Evolutionary conservation across 2,329 filamentous ascomycete species (phyloP).

Genomic region (Calonectria naviculata): DNA sequence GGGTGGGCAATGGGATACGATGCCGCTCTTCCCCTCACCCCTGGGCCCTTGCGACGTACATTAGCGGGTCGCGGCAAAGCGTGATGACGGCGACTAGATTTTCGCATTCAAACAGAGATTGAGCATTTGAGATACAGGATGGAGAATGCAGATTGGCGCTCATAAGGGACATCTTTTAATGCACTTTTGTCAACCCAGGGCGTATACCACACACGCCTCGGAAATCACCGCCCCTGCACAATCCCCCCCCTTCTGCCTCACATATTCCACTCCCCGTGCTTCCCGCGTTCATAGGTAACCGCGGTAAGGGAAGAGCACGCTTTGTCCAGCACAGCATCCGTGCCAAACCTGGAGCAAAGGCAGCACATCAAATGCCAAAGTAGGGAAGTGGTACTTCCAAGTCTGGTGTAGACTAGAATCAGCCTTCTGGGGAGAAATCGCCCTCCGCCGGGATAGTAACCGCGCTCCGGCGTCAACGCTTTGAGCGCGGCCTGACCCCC

Average conservation of each 20-base stretch:
- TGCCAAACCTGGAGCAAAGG: neutral
- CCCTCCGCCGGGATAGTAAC: constrained; percentile 1
- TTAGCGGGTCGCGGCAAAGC: constrained; percentile 15
- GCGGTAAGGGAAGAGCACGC: neutral
- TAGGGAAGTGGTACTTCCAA: constrained; percentile 4
- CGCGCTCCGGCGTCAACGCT: constrained; percentile 4
- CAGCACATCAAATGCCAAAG: neutral
- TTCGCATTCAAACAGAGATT: constrained; percentile 8
- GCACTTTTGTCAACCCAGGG: neutral
- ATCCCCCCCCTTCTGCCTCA: neutral
- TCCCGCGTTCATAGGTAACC: neutral
- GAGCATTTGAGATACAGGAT: neutral
- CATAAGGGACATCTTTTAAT: neutral
- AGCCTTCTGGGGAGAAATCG: constrained; percentile 6
- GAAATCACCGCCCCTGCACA: neutral
- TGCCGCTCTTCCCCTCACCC: constrained; percentile 16
- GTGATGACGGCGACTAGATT: constrained; percentile 11
- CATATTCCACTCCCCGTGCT: neutral
- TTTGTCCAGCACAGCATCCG: neutral
- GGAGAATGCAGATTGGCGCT: constrained; percentile 11
- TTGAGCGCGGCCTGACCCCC: constrained; percentile 8
- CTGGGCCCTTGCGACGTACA: constrained; percentile 4
- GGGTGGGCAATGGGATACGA: constrained; percentile 14
- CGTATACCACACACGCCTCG: neutral
- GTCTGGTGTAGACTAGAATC: neutral